Percentiles rank a stretch among this genome's conserved stretches.
phyloP scores from a whole-genome alignment of 2,329 filamentous ascomycete species.

The Aurifilum marmelostoma region DNA sequence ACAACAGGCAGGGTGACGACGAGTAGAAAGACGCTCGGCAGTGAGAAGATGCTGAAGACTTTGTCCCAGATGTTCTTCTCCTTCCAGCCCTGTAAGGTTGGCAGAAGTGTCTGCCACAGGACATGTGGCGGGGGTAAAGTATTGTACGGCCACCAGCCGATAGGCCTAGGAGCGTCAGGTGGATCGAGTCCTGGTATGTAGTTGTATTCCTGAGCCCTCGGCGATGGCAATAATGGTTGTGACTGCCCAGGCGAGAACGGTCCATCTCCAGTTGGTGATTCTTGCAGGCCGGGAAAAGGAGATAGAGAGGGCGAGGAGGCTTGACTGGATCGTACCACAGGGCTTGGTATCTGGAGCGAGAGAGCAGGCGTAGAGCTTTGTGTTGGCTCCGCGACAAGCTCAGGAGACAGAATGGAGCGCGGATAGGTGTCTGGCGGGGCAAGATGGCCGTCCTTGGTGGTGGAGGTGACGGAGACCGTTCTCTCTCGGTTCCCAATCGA shows the following conservation, averaged over 20 bases:
- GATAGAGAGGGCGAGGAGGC: slow-evolving; percentile 53
- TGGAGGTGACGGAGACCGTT: slow-evolving; percentile 32
- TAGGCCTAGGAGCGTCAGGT: slow-evolving; percentile 47
- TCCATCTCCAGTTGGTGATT: slow-evolving; percentile 50
- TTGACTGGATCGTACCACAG: slow-evolving; percentile 46
- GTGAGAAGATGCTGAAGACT: slow-evolving; percentile 77
- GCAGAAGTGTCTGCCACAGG: slow-evolving; percentile 77
- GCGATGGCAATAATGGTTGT: slow-evolving; percentile 60
- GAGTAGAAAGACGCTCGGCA: slow-evolving; percentile 87
- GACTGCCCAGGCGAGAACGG: slow-evolving; percentile 35
- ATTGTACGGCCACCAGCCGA: slow-evolving; percentile 81
- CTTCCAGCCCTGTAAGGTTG: slow-evolving; percentile 80
- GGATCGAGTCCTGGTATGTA: slow-evolving; percentile 47
- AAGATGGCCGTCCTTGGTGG: slow-evolving; percentile 37
- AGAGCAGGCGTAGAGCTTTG: slow-evolving; percentile 28
- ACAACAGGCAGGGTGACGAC: slow-evolving; percentile 91
- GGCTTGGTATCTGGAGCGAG: slow-evolving; percentile 51
- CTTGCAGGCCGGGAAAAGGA: slow-evolving; percentile 71
- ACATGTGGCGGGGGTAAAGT: slow-evolving; percentile 73
- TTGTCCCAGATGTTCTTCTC: slow-evolving; percentile 86
- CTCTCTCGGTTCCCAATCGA: slow-evolving; percentile 37
- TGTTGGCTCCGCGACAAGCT: slow-evolving; percentile 27
- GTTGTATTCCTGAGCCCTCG: slow-evolving; percentile 33
- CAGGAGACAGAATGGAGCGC: slow-evolving; percentile 27
- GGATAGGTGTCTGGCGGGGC: slow-evolving; percentile 36